phyloP scores from a whole-genome alignment of 768 basidiomycete species.

The Collybia mongolica region DNA sequence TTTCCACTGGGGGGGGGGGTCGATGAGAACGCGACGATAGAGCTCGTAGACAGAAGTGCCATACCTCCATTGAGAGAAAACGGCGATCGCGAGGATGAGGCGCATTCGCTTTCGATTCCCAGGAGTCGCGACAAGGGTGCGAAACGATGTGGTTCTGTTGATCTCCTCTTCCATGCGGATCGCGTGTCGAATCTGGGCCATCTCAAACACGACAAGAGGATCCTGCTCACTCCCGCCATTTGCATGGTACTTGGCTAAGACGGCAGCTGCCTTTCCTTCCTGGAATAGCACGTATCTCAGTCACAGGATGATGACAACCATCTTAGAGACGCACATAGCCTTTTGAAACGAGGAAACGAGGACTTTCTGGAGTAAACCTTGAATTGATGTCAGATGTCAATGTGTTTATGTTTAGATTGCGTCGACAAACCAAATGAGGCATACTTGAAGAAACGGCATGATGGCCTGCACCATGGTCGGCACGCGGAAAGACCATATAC shows the following conservation, averaged over 20 bases:
- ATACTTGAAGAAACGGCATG: conserved; percentile 54
- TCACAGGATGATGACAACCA: not conserved
- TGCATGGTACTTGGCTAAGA: conserved; percentile 78
- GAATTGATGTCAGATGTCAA: not conserved
- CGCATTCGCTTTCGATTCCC: conserved; percentile 71
- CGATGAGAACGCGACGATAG: not conserved
- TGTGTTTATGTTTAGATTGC: not conserved
- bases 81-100: conserved; percentile 62
- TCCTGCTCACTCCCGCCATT: conserved; percentile 56
- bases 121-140: conserved; percentile 53
- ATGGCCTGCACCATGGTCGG: conserved; percentile 64
- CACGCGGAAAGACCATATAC: conserved; percentile 63
- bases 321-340: conserved; percentile 40
- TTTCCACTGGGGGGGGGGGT: conserved; percentile 49
- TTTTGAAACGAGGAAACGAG: conserved; percentile 63
- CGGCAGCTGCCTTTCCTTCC: conserved; percentile 56
- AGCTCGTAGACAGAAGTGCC: not conserved
- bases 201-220: conserved; percentile 54
- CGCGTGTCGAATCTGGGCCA: conserved; percentile 71
- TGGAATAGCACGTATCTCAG: not conserved
- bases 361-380: conserved; percentile 72
- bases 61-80: conserved; percentile 77
- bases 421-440: conserved; percentile 44
- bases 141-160: conserved; percentile 45
- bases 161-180: conserved; percentile 61